Base-by-base conservation (phyloP, 73 alveolate species). In the Blepharisma japonicum region DNA sequence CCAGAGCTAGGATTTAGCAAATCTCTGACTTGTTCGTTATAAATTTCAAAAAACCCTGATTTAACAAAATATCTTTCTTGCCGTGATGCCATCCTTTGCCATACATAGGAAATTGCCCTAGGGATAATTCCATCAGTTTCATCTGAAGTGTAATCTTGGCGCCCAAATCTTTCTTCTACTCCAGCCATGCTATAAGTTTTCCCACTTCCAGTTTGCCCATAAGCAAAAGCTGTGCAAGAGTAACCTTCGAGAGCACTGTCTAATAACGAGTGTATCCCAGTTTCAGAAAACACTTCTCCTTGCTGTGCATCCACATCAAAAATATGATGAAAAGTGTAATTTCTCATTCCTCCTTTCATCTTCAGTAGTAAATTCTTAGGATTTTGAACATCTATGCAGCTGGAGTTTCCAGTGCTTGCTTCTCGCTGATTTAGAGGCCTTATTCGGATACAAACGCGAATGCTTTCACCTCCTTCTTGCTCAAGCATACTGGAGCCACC, bases 161-260 rank as follows among this genome's bases (percentile, higher is more conserved):
- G 88, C 7, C 94, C 95, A 27, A 95, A 84, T 54, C 94, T 81
- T 67, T 90, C 98, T 71, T 95, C 99, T 71, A 93, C 84, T 39
- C 96, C 96, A 20, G 96, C 88, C 84, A 89, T 89, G 55, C 97
- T 96, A 86, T 90, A 96, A 20, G 99, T 96, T 77, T 96, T 96
- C 51, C 99, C 99, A 79, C 96, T 84, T 14, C 99, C 99, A 3
- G 99, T 96, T 77, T 96, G 94, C 0, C 99, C 99, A 89, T 96
- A 96, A 6, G 99, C 99, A 72, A 96, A 96, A 55, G 94, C 91
- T 6, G 99, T 96, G 1, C 96, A 97, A 55, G 97, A 88, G 79
- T 94, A 96, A 25, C 99, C 99, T 46, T 96, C 98, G 21, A 96
- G 76, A n/a, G 98, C 98, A 50, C 93, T 87, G 83, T 96, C 98